Base-by-base conservation (phyloP, 352 stramenopile genomes). In the Pythium folliculosum region DNA sequence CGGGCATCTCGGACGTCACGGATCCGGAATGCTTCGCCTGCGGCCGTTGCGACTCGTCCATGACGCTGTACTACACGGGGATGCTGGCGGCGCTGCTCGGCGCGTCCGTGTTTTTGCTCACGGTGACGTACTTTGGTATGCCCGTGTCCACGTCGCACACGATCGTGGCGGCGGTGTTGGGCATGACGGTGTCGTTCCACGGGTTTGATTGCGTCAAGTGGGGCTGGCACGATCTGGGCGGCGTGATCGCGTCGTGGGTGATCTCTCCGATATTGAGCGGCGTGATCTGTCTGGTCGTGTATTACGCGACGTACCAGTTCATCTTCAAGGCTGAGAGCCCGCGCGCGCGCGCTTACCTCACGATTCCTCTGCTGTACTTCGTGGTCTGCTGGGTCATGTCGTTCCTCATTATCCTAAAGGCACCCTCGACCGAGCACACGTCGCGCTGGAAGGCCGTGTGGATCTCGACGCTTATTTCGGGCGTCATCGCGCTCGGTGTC, bases 131-230 rank as follows among this genome's bases (percentile, higher is more conserved):
- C 51, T 73, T 82, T 54, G 65, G 64, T 9, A 69, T 96, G 57
- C 84, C 88, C 1, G 84, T 95, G 23, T 92, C 82, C 1, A 95
- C 85, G 13, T 90, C 82, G 7, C 88, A 96, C 64, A 77, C 76
- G 8, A 84, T 91, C 65, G 73, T 96, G 43, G 76, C 80, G 27
- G 73, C 51, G 1, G 81, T 96, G 32, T 65, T 95, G 6, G 88
- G 88, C 32, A 84, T 96, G 60, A 80, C 77, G 4, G 70, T 91
- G 19, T 44, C 69, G 10, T 77, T 61, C 48, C 53, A 71, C n/a
- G 84, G 82, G 13, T 62, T 67, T 21, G 48, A 65, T 8, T 85
- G 79, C 38, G 69, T 91, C 17, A 68, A 81, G 10, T 86, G 75
- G 75, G 67, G 72, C 45, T 77, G 70, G 63, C 40, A 78, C 35